Percentiles rank a stretch among this genome's conserved stretches.
phyloP scores from a whole-genome alignment of 2,329 filamentous ascomycete genomes.

The Claviceps sorghi region DNA sequence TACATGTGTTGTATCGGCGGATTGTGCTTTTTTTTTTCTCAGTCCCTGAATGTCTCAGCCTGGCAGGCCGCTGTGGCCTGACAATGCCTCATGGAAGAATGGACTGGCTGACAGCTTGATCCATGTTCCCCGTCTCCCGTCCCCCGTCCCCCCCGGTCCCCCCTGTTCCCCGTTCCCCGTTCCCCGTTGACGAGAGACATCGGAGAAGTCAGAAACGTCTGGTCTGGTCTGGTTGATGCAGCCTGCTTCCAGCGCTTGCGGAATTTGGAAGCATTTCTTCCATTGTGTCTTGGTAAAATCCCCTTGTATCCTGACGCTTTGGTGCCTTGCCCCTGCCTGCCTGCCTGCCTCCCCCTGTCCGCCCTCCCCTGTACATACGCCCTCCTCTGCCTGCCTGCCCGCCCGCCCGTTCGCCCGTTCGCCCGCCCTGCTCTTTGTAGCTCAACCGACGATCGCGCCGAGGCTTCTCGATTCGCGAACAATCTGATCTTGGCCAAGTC shows the following conservation, averaged over 20 bases:
- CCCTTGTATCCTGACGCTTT: constrained; percentile 1
- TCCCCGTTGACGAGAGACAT: neutral
- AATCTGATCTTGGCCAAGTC: neutral
- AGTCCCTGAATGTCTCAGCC: constrained; percentile 10
- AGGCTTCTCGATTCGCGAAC: neutral
- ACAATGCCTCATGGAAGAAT: constrained; percentile 8
- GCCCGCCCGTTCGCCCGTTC: neutral
- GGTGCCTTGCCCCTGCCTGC: neutral
- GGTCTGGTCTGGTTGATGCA: neutral
- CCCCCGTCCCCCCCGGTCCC: neutral
- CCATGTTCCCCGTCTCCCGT: neutral
- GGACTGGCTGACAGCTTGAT: neutral
- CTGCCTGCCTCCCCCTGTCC: neutral
- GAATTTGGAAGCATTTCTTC: neutral
- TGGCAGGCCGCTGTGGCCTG: constrained; percentile 1
- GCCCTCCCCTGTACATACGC: neutral
- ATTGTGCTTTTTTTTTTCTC: constrained; percentile 2
- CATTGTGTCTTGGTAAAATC: constrained; percentile 3
- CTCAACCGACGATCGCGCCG: neutral
- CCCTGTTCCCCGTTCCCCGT: neutral
- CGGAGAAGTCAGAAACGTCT: neutral
- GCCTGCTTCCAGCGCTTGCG: neutral
- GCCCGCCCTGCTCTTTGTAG: neutral
- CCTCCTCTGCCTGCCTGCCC: neutral
- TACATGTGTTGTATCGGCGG: neutral